Evolutionary conservation across 1,139 yeast genomes (phyloP).

Genomic region (Casaregolazyma suthepensis): DNA sequence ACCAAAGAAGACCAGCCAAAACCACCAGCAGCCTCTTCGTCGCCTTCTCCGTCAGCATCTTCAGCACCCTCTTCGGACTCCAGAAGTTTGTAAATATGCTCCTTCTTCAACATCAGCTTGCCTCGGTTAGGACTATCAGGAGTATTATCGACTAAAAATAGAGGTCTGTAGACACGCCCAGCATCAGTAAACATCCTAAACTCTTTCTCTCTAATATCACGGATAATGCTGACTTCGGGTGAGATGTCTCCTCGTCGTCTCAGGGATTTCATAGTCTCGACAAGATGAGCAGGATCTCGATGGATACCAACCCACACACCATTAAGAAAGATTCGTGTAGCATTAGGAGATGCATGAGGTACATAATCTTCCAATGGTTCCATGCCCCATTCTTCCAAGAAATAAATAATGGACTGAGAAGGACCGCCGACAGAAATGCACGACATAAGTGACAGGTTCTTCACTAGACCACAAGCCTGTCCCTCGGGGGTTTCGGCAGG

Average conservation of each 20-base stretch:
- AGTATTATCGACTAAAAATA: constrained; percentile 82
- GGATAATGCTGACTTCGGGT: constrained; percentile 92
- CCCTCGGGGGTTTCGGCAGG: constrained; percentile 99
- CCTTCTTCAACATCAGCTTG: constrained; percentile 76
- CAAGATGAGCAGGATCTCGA: constrained; percentile 87
- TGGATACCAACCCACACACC: constrained; percentile 99
- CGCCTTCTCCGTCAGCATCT: constrained; percentile 30
- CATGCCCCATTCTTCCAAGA: constrained; percentile 99
- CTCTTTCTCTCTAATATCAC: constrained; percentile 96
- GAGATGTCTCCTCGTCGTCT: constrained; percentile 95
- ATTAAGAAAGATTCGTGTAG: constrained; percentile 91
- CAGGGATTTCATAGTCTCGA: constrained; percentile 82
- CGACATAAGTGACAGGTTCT: constrained; percentile 91
- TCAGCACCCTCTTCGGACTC: constrained; percentile 46
- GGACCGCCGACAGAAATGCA: constrained; percentile 97
- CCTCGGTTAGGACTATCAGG: constrained; percentile 66
- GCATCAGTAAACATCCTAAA: constrained; percentile 96
- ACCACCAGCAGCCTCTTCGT: constrained; percentile 15
- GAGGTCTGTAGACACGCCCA: constrained; percentile 94
- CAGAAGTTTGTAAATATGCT: constrained; percentile 66
- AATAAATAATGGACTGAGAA: constrained; percentile 89
- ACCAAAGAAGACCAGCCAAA: constrained; percentile 85
- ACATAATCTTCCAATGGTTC: constrained; percentile 95
- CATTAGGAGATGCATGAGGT: constrained; percentile 86
- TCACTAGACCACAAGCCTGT: constrained; percentile 98